Base-by-base conservation (phyloP, 768 basidiomycete genomes). In the Sarcomyxa edulis region DNA sequence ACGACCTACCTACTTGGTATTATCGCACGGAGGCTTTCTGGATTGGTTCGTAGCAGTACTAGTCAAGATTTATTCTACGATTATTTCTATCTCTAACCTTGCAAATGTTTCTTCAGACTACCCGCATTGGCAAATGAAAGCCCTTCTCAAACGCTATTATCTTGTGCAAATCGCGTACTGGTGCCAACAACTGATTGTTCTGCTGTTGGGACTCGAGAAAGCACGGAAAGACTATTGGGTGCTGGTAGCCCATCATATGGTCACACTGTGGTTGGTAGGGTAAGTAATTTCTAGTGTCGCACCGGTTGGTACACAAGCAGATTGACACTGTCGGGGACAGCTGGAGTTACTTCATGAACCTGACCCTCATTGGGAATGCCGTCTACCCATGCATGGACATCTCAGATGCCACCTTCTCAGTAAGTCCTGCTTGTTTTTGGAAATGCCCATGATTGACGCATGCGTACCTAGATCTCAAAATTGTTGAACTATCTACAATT, bases 341-440 rank as follows among this genome's bases (percentile, higher is more conserved):
- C 25, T 90, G 90, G 88, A 91, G 88, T 48, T 89, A 91, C 52
- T 48, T 81, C 22, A 44, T 81, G 47, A 93, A 90, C 60, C 29
- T 91, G 37, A 97, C 93, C 0, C 60, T 76, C 37, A 93, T 98
- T 29, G 96, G 96, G 7, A 86, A 88, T 47, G 84, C 92, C 5
- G 76, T 99, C 20, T 98, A 84, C 51, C 72, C 94, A 64, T 95
- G 92, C 56, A 98, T 98, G 96, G 96, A 99, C 64, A 71, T 94
- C 14, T 91, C 94, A 0, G 96, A 99, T 55, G 63, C 78, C 24
- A 88, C 85, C 60, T 69, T 99, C 9, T 91, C 89, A 9, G 84
- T 91, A 46, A 47, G 84, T 65, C n/a, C n/a, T 19, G 28, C 7
- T 22, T 33, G 22, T 31, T n/a, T n/a, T n/a, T n/a, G n/a, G n/a